Conservation (phyloP, 306 rosid genomes). For the Citrullus amarus region DNA sequence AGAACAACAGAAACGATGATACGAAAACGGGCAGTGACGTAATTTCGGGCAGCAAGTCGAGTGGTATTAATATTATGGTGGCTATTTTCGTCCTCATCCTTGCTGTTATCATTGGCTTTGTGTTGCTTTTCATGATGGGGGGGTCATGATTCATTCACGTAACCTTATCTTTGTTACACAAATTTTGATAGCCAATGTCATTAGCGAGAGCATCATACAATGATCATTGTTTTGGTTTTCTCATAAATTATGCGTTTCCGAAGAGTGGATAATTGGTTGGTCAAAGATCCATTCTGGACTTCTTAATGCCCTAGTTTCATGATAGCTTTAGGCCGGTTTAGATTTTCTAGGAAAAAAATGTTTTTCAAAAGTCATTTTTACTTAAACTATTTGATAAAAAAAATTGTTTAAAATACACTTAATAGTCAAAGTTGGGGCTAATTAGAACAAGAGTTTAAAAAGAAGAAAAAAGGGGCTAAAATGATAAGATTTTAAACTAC, state of each 20-base stretch:
- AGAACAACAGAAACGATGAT: slow-evolving; percentile 14
- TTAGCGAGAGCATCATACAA: background rate
- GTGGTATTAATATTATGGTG: slow-evolving; percentile 33
- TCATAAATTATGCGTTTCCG: background rate
- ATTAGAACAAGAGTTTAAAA: too few relatives aligned
- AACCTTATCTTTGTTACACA: background rate
- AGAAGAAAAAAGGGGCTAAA: too few relatives aligned
- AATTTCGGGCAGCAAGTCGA: slow-evolving; percentile 15
- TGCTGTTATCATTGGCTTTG: slow-evolving; percentile 38
- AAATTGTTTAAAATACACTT: too few relatives aligned
- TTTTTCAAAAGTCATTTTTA: too few relatives aligned
- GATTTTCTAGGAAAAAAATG: background rate
- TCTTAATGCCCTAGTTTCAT: background rate
- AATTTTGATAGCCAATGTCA: background rate
- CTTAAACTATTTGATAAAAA: too few relatives aligned
- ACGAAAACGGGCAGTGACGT: slow-evolving; percentile 12
- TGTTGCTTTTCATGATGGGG: slow-evolving; percentile 18
- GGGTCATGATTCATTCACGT: background rate
- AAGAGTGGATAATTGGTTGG: background rate
- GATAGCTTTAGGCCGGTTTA: too few relatives aligned
- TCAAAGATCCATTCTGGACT: background rate
- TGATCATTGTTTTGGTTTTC: background rate
- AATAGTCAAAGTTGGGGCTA: background rate
- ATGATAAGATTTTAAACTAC: too few relatives aligned
- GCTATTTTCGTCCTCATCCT: slow-evolving; percentile 36